These are phyloP conservation scores for Chlamydomonas schloesseri DNA, from an alignment of 139 green algal genomes.

Conservation along the genomic window DNA sequence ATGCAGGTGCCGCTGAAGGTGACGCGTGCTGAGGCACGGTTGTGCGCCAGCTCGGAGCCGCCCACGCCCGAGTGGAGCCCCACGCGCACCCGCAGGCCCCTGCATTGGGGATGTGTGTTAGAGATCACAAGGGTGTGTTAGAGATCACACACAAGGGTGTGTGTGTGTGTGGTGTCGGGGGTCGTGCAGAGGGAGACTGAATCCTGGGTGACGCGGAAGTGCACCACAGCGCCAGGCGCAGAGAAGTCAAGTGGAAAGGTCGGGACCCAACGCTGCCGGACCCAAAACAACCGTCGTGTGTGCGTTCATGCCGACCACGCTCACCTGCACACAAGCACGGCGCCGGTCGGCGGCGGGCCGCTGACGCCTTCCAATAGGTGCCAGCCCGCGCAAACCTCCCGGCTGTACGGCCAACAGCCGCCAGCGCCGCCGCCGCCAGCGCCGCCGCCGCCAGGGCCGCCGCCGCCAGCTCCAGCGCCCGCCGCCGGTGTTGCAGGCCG, in stretches of 20 bases:
- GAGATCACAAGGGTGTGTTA: no score
- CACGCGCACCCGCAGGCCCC: slow-evolving; percentile 21
- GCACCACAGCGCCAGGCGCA: not conserved
- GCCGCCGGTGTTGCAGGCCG: not conserved
- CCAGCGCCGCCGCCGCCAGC: not conserved
- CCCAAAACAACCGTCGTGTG: no score
- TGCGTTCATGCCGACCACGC: not conserved
- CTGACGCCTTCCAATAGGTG: not conserved
- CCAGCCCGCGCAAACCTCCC: not conserved
- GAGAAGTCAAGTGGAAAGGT: no score
- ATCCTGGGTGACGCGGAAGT: no score
- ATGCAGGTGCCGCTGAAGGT: slow-evolving; percentile 13
- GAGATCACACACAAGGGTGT: no score
- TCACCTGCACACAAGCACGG: slow-evolving; percentile 19
- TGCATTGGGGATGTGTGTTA: no score
- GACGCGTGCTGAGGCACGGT: not conserved
- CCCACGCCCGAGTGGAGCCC: slow-evolving; percentile 9
- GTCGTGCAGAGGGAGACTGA: no score
- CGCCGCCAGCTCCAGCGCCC: not conserved
- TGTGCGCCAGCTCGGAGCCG: not conserved
- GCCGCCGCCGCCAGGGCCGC: not conserved
- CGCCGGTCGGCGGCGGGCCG: not conserved
- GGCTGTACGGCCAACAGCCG: not conserved
- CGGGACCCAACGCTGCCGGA: no score
- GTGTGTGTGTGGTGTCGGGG: no score